Percentiles rank a stretch among this genome's conserved stretches.
These are phyloP conservation scores for Fusarium torreyae DNA, from an alignment of 2,329 filamentous ascomycete species.

Conservation along the genomic window DNA sequence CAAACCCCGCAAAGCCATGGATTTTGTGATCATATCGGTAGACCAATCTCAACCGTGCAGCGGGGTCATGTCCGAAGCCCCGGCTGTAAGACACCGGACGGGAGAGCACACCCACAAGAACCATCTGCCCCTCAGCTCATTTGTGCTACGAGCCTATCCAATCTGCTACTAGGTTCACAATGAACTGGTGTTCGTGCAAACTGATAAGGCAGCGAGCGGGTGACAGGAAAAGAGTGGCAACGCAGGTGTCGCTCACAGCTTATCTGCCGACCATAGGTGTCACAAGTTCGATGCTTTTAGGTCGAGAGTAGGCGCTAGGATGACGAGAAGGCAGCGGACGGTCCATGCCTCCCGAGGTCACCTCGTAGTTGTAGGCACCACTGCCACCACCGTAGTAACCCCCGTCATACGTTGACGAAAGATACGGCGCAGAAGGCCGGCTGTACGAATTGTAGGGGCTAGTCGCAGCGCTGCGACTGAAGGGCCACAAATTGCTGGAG, in stretches of 20 bases:
- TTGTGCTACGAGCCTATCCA: slow-evolving; percentile 22
- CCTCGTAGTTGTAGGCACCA: slow-evolving; percentile 58
- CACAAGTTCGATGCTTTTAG: slow-evolving; percentile 75
- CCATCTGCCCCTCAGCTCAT: slow-evolving; percentile 15
- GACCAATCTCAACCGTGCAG: slow-evolving; percentile 33
- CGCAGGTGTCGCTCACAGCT: slow-evolving; percentile 17
- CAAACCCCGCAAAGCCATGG: slow-evolving; percentile 42
- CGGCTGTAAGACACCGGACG: slow-evolving; percentile 28
- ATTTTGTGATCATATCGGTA: slow-evolving; percentile 45
- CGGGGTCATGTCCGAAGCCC: slow-evolving; percentile 37
- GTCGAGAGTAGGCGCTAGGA: slow-evolving; percentile 68
- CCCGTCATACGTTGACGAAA: slow-evolving; percentile 69
- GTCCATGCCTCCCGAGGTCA: slow-evolving; percentile 59
- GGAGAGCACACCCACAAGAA: slow-evolving; percentile 19
- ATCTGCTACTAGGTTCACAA: slow-evolving; percentile 17
- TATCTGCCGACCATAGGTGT: slow-evolving; percentile 71
- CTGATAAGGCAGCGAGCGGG: slow-evolving; percentile 5
- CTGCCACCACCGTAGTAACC: slow-evolving; percentile 52
- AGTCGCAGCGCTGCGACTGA: slow-evolving; percentile 65
- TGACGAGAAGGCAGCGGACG: slow-evolving; percentile 71
- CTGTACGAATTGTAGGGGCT: slow-evolving; percentile 69
- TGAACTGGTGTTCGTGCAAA: slow-evolving; percentile 19
- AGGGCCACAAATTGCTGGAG: slow-evolving; percentile 67
- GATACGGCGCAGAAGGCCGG: slow-evolving; percentile 59
- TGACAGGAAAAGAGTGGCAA: slow-evolving; percentile 7